Evolutionary conservation across 805 yeast genomes (phyloP).

Genomic region (Zygosaccharomyces lentus): DNA sequence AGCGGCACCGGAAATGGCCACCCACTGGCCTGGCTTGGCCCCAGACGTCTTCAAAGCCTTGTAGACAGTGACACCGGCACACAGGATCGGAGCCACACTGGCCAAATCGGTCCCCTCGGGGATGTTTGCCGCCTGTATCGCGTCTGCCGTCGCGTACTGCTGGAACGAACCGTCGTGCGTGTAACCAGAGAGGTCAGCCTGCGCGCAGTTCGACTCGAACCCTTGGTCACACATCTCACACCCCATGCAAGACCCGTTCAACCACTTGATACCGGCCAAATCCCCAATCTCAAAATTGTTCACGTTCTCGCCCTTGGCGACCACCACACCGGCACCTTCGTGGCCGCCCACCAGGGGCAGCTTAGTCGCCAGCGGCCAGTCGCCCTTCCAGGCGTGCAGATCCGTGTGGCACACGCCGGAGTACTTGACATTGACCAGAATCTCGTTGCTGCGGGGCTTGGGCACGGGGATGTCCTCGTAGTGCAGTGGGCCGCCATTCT

Average conservation of each 20-base stretch:
- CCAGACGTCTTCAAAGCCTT: conserved; percentile 53
- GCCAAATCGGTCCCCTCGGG: conserved; percentile 72
- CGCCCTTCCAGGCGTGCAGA: conserved; percentile 65
- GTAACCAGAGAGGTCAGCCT: conserved; percentile 52
- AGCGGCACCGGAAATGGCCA: conserved; percentile 56
- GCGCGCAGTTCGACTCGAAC: conserved; percentile 48
- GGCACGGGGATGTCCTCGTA: conserved; percentile 56
- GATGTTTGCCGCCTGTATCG: conserved; percentile 77
- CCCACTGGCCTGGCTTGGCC: conserved; percentile 52
- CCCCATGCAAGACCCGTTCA: conserved; percentile 56
- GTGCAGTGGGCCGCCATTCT: conserved; percentile 44
- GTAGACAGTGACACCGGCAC: conserved; percentile 63
- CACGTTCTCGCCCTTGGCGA: conserved; percentile 53
- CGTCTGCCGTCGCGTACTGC: conserved; percentile 83
- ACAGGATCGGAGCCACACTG: conserved; percentile 56
- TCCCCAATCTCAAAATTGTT: conserved; percentile 56
- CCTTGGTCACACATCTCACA: conserved; percentile 56
- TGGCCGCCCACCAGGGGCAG: conserved; percentile 64
- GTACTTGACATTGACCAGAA: conserved; percentile 54
- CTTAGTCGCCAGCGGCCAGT: conserved; percentile 56
- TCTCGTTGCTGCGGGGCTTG: conserved; percentile 52
- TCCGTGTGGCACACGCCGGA: conserved; percentile 68
- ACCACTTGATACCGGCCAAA: conserved; percentile 60
- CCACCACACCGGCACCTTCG: conserved; percentile 66
- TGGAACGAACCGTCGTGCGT: conserved; percentile 75